Evolutionary conservation across 2,329 filamentous ascomycete species (phyloP).

Genomic region (Zymoseptoria brevis): DNA sequence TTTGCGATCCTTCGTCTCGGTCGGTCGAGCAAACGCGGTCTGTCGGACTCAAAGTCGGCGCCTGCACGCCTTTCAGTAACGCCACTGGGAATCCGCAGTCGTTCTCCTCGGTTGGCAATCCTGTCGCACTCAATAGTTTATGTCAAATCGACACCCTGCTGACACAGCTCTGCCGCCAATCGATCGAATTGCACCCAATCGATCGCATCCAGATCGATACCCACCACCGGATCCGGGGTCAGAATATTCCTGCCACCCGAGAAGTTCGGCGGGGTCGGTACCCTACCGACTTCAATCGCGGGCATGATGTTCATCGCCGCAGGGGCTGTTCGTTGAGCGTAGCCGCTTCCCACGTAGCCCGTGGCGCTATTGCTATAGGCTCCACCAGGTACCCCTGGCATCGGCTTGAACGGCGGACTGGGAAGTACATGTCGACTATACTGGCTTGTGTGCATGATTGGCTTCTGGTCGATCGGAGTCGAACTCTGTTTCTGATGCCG

Average conservation of each 20-base stretch:
- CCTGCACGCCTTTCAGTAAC: too few species aligned
- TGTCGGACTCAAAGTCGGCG: too few species aligned
- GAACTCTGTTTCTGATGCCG: conserved; percentile 10
- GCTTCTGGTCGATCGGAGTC: not conserved
- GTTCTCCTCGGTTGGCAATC: not conserved
- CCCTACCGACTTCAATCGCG: conserved; percentile 6
- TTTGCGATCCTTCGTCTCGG: too few species aligned
- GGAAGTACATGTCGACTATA: not conserved
- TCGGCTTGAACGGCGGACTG: not conserved
- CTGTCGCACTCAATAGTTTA: not conserved
- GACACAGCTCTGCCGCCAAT: conserved; percentile 19
- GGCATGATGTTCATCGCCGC: conserved; percentile 4
- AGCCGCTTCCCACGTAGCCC: conserved; percentile 1
- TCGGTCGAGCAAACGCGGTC: too few species aligned
- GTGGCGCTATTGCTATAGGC: not conserved
- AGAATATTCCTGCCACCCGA: not conserved
- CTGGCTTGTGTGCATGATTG: not conserved
- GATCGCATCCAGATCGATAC: conserved; percentile 19
- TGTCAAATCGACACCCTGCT: conserved; percentile 6
- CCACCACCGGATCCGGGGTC: conserved; percentile 13
- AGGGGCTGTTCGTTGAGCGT: conserved; percentile 5
- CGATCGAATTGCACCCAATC: conserved; percentile 24
- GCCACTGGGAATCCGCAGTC: too few species aligned
- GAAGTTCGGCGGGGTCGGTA: conserved; percentile 7
- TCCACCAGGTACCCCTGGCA: not conserved